Evolutionary conservation across 2,329 filamentous ascomycete species (phyloP).

Genomic region (Diaporthe ampelina): DNA sequence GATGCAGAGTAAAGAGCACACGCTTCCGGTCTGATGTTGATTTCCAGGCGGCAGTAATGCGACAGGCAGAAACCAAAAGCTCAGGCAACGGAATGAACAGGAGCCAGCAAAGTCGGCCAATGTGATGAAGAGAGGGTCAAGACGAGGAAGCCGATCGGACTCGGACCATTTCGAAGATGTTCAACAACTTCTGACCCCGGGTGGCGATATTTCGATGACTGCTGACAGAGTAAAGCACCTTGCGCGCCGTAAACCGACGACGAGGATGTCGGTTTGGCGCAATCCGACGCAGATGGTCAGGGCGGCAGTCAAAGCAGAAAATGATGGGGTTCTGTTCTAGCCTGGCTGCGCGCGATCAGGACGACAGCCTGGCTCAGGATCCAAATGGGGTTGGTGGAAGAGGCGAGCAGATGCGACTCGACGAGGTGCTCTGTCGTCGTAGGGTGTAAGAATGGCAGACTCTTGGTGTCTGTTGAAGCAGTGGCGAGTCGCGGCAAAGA

Average conservation of each 20-base stretch:
- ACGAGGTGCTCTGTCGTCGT: not conserved
- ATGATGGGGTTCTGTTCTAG: constrained; percentile 16
- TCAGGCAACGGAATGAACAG: constrained; percentile 22
- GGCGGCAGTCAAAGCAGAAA: constrained; percentile 14
- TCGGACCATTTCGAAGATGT: constrained; percentile 40
- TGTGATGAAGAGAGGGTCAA: constrained; percentile 1
- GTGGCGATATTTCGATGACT: constrained; percentile 31
- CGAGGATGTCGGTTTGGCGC: not conserved
- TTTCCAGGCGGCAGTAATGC: constrained; percentile 8
- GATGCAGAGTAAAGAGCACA: not conserved
- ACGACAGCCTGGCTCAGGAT: not conserved
- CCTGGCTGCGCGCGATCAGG: constrained; percentile 32
- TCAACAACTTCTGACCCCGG: constrained; percentile 19
- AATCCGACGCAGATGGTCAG: constrained; percentile 26
- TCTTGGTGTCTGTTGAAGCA: constrained; percentile 13
- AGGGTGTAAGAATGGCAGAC: constrained; percentile 8
- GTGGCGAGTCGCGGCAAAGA: constrained; percentile 11
- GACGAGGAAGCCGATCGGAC: not conserved
- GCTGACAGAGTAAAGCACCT: constrained; percentile 24
- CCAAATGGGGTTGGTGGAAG: constrained; percentile 15
- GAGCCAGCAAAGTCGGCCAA: constrained; percentile 8
- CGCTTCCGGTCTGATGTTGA: not conserved
- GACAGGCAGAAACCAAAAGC: constrained; percentile 22
- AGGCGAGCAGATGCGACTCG: constrained; percentile 35
- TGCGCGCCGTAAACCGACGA: constrained; percentile 7